phyloP scores from a whole-genome alignment of 78 protist species.

The Diacronema lutheri region DNA sequence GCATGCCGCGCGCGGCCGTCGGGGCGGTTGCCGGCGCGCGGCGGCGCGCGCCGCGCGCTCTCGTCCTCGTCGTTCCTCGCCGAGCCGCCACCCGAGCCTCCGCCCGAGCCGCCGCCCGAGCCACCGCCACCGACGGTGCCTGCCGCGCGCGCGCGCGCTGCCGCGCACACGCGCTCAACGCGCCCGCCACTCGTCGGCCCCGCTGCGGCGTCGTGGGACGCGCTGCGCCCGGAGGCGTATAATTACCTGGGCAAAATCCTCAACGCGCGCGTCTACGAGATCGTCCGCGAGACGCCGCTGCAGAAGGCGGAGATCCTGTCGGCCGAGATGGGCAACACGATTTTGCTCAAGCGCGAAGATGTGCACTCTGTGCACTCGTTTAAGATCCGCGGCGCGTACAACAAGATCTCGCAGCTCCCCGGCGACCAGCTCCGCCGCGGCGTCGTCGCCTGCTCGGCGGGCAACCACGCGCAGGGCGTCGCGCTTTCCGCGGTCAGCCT shows the following conservation, averaged over 20 bases:
- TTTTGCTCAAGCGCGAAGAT: conserved; percentile 57
- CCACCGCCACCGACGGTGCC: too few relatives aligned
- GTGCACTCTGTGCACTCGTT: conserved; percentile 62
- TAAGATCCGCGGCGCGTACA: conserved; percentile 78
- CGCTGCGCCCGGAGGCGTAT: not conserved
- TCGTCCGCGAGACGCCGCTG: conserved; percentile 35
- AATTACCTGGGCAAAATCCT: conserved; percentile 47
- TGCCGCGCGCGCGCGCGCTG: too few relatives aligned
- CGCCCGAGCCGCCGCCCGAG: too few relatives aligned
- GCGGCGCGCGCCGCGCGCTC: too few relatives aligned
- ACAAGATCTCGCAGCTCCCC: conserved; percentile 64
- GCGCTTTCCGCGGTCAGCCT: conserved; percentile 47
- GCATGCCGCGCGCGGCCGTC: too few relatives aligned
- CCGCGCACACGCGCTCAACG: too few relatives aligned
- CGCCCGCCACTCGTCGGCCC: too few relatives aligned
- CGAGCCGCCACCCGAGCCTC: too few relatives aligned
- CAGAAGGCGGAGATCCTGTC: not conserved
- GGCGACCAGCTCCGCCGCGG: not conserved
- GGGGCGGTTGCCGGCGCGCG: too few relatives aligned
- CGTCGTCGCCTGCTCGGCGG: conserved; percentile 68
- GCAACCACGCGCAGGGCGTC: conserved; percentile 86
- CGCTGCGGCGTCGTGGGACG: too few relatives aligned
- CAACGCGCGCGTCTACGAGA: conserved; percentile 47
- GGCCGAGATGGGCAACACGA: not conserved
- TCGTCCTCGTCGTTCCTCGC: too few relatives aligned